These are phyloP conservation scores for Zygoascus sp. DNA, from an alignment of 1,139 yeast species.

Conservation along the genomic window DNA sequence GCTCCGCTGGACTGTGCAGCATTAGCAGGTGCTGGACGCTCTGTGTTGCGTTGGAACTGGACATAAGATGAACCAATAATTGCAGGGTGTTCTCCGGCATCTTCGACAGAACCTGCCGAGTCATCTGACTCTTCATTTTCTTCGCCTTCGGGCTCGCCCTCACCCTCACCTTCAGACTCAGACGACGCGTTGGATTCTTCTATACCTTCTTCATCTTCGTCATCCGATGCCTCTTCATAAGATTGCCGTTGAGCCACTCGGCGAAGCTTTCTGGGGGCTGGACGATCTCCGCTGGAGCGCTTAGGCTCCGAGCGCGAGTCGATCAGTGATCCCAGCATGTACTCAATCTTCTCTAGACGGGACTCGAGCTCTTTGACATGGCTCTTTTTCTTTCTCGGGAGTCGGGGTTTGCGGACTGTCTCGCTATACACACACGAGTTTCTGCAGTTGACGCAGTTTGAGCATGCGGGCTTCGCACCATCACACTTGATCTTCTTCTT, in stretches of 20 bases:
- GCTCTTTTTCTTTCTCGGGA: slow-evolving; percentile 17
- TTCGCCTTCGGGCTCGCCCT: slow-evolving; percentile 5
- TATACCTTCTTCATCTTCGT: slow-evolving; percentile 3
- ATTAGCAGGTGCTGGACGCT: too few species aligned
- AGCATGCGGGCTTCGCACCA: slow-evolving; percentile 61
- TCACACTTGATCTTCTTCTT: slow-evolving; percentile 68
- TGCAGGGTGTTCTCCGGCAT: slow-evolving; percentile 5
- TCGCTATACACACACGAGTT: slow-evolving; percentile 33
- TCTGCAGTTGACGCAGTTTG: slow-evolving; percentile 49
- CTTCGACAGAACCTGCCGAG: background rate
- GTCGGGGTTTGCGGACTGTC: slow-evolving; percentile 29
- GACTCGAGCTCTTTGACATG: slow-evolving; percentile 25
- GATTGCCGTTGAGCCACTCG: background rate
- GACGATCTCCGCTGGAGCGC: background rate
- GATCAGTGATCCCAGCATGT: slow-evolving; percentile 27
- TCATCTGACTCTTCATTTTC: background rate
- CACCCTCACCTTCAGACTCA: slow-evolving; percentile 15
- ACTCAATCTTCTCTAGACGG: slow-evolving; percentile 34
- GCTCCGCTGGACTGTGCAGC: too few species aligned
- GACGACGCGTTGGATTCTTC: slow-evolving; percentile 7
- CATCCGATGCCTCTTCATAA: background rate
- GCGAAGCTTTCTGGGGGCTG: background rate
- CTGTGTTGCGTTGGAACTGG: background rate
- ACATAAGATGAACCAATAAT: background rate
- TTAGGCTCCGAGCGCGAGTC: background rate